Conservation (phyloP, 208 protist species). For the Phytomonas sp. region DNA sequence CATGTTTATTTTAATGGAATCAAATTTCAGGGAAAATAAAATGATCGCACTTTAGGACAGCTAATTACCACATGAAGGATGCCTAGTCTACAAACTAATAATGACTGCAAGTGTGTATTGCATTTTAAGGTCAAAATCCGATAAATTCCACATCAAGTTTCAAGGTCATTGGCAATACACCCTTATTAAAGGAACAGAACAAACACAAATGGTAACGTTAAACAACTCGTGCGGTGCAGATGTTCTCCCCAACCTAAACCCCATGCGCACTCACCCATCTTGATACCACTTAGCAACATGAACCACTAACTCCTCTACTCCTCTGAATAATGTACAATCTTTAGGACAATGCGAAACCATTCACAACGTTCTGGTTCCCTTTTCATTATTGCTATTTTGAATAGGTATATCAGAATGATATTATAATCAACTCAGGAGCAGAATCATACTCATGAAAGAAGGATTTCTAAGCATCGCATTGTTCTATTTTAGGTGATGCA, state of each 20-base stretch:
- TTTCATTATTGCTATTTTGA: conserved; percentile 9
- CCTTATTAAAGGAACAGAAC: neutral
- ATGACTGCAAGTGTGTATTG: neutral
- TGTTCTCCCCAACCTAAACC: neutral
- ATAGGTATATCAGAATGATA: neutral
- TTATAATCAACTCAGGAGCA: neutral
- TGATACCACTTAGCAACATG: neutral
- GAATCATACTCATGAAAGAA: neutral
- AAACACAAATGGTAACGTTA: neutral
- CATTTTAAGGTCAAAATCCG: neutral
- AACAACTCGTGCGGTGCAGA: neutral
- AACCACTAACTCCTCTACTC: too few relatives aligned
- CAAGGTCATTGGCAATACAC: neutral
- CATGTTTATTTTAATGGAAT: conserved; percentile 1
- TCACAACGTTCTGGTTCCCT: neutral
- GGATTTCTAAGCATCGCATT: neutral
- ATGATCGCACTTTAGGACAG: neutral
- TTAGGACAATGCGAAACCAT: neutral
- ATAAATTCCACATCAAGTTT: neutral
- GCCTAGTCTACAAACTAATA: neutral
- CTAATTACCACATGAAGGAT: neutral
- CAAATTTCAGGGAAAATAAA: conserved; percentile 14
- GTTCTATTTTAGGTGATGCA: neutral
- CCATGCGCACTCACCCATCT: neutral
- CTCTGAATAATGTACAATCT: neutral